These are phyloP conservation scores for Suhomyces coccinellae DNA, from an alignment of 1,139 yeast species.

Conservation along the genomic window DNA sequence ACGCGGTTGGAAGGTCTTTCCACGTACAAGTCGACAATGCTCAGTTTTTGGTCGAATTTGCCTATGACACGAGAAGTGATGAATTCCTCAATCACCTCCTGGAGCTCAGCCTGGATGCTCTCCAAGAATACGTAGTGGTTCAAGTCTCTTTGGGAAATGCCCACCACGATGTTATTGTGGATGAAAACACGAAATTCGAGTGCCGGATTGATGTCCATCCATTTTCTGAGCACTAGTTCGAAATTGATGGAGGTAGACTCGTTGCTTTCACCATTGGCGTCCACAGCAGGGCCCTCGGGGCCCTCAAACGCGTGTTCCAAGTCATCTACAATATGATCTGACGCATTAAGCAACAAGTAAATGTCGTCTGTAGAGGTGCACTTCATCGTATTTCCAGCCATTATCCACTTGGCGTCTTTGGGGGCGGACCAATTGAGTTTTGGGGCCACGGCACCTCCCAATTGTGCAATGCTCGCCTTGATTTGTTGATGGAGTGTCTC, in stretches of 20 bases:
- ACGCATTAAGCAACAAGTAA: slow-evolving; percentile 76
- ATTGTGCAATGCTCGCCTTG: slow-evolving; percentile 35
- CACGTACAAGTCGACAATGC: slow-evolving; percentile 77
- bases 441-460: slow-evolving; percentile 70
- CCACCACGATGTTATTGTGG: slow-evolving; percentile 59
- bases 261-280: not conserved
- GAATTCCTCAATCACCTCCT: slow-evolving; percentile 53
- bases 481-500: slow-evolving; percentile 58
- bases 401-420: slow-evolving; percentile 89
- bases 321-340: slow-evolving; percentile 86
- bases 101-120: slow-evolving; percentile 45
- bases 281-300: not conserved
- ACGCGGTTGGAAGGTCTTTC: slow-evolving; percentile 72
- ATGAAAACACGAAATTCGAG: slow-evolving; percentile 88
- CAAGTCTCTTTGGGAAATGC: slow-evolving; percentile 81
- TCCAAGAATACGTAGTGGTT: slow-evolving; percentile 74
- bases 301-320: slow-evolving; percentile 59
- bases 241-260: slow-evolving; percentile 24
- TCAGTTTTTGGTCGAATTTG: slow-evolving; percentile 38
- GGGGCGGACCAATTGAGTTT: slow-evolving; percentile 98
- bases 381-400: slow-evolving; percentile 71
- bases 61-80: slow-evolving; percentile 46
- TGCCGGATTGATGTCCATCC: slow-evolving; percentile 84
- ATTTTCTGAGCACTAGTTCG: slow-evolving; percentile 76
- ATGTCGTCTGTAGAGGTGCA: slow-evolving; percentile 73